Percentiles rank a stretch among this genome's conserved stretches.
Evolutionary conservation across 2,329 filamentous ascomycete species (phyloP).

Genomic region (Cryphonectria parasitica): DNA sequence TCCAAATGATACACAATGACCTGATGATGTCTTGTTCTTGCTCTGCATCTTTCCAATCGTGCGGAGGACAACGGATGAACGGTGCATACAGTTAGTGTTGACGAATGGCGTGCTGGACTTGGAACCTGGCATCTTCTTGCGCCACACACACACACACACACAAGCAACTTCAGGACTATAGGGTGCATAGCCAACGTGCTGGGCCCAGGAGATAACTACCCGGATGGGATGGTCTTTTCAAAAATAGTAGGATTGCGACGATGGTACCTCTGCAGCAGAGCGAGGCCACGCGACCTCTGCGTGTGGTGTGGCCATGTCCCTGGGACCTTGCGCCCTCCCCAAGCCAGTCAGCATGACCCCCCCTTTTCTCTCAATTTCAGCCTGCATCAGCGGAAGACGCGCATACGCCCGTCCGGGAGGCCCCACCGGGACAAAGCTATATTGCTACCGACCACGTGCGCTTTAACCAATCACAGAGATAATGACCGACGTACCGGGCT

Average conservation of each 20-base stretch:
- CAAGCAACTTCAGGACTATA: background rate
- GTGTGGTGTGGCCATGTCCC: background rate
- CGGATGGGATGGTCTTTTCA: background rate
- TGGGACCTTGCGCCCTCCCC: background rate
- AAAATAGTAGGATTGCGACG: background rate
- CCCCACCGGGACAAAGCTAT: background rate
- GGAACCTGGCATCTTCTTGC: background rate
- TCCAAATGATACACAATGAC: background rate
- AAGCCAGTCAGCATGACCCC: slow-evolving; percentile 4
- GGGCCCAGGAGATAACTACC: slow-evolving; percentile 1
- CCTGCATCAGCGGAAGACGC: slow-evolving; percentile 1
- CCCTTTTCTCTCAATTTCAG: background rate
- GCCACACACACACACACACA: background rate
- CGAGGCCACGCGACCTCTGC: background rate
- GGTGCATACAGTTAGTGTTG: background rate
- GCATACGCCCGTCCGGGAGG: background rate
- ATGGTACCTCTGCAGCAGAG: background rate
- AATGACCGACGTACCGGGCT: background rate
- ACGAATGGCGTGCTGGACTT: slow-evolving; percentile 2
- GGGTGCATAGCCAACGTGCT: background rate
- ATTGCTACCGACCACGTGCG: slow-evolving; percentile 8
- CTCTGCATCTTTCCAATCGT: background rate
- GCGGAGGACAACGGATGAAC: background rate
- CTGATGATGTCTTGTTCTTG: background rate
- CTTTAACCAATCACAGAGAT: background rate